These are phyloP conservation scores for Fraxinus sp. DNA, from an alignment of 305 asterid species.

Conservation along the genomic window DNA sequence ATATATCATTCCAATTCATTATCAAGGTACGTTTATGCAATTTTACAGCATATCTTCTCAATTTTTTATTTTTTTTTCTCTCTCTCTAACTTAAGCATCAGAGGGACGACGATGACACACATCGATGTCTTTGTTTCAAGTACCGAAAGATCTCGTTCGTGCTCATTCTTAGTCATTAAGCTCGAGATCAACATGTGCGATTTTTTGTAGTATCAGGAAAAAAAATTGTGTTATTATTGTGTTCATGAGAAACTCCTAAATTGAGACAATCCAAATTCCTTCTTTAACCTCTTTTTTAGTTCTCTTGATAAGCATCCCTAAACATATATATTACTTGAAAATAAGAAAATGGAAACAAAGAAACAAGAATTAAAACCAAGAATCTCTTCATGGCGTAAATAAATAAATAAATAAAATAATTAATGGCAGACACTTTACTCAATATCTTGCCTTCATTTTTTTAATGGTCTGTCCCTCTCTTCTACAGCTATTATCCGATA, in stretches of 20 bases:
- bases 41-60: too few relatives aligned
- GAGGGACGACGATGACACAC: too few relatives aligned
- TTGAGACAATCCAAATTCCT: neutral
- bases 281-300: neutral
- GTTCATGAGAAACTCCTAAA: conserved; percentile 25
- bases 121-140: too few relatives aligned
- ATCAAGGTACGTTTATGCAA: too few relatives aligned
- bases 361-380: conserved; percentile 33
- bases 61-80: too few relatives aligned
- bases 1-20: too few relatives aligned
- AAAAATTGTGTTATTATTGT: neutral
- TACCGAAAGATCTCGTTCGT: too few relatives aligned
- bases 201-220: too few relatives aligned
- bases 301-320: neutral
- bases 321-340: conserved; percentile 12
- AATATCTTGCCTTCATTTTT: conserved; percentile 78
- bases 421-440: conserved; percentile 36
- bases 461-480: conserved; percentile 95
- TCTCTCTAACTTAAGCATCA: too few relatives aligned
- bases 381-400: neutral
- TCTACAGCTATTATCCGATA: conserved; percentile 85
- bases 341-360: conserved; percentile 23
- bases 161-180: too few relatives aligned
- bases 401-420: neutral
- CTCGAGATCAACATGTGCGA: too few relatives aligned